Evolutionary conservation across 768 basidiomycete species (phyloP), one percentile per base, ranked within the genome.

Genomic region (Vararia minispora): DNA sequence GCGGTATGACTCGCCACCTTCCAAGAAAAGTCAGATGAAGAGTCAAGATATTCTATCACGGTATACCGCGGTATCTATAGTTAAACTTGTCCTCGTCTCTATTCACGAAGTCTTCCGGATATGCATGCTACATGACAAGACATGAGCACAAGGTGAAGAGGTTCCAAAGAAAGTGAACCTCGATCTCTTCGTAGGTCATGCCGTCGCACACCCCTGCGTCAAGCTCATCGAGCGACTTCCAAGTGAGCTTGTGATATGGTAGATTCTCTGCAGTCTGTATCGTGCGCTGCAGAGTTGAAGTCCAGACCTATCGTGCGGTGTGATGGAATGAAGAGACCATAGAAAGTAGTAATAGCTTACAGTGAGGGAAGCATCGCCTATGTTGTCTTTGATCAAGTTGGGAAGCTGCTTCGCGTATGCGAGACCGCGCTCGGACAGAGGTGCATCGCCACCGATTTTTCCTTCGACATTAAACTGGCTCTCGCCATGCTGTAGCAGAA

Each of bases 11-110:
- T 99, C 95, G 39, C 95, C 95, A 14, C 78, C 69, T 66, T 29
- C 23, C 14, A n/a, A n/a, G n/a, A n/a, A 22, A n/a, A n/a, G n/a
- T n/a, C n/a, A n/a, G n/a, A 28, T 20, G 14, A 23, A 22, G 7
- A 11, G 25, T 23, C 17, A 16, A 11, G 22, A n/a, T n/a, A n/a
- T n/a, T n/a, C n/a, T 4, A 28, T n/a, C 9, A 39, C 40, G 2
- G 41, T 52, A 4, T 29, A 51, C 80, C 91, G 50, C 95, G 73
- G 58, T 97, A 98, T 23, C 95, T 78, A 59, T 99, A 99, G 60
- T 98, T 98, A 61, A 95, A 99, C 61, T 99, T 99, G 68, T 99
- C 95, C 42, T 97, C 90, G 51, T 99, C 95, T 17, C 95, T 78
- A 55, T 92, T 91, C 12, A 88, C 91, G 59, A 92, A 98, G 55